Evolutionary conservation across 2,329 filamentous ascomycete genomes (phyloP).

Genomic region (Fusarium sp.): DNA sequence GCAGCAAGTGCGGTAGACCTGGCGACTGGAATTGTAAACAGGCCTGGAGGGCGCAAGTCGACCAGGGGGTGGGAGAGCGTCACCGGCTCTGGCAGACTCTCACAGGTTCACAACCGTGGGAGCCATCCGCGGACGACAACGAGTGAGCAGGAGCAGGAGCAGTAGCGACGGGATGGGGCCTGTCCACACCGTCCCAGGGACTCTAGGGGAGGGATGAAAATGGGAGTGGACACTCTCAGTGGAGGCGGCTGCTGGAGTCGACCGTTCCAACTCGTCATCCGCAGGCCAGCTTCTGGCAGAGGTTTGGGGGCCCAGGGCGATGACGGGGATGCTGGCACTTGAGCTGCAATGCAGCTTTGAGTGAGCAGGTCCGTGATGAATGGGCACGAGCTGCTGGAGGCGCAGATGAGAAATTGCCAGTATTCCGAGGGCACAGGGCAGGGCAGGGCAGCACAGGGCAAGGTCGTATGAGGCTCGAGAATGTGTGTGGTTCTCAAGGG

Average conservation of each 20-base stretch:
- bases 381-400: conserved; percentile 4
- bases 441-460: conserved; percentile 26
- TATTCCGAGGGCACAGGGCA: conserved; percentile 27
- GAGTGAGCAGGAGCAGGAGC: conserved; percentile 27
- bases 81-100: conserved; percentile 21
- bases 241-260: conserved; percentile 25
- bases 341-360: conserved; percentile 31
- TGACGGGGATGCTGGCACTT: conserved; percentile 36
- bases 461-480: conserved; percentile 29
- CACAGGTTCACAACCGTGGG: conserved; percentile 36
- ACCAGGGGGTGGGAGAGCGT: conserved; percentile 33
- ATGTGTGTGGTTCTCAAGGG: conserved; percentile 23
- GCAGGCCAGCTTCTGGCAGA: conserved; percentile 23
- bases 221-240: conserved; percentile 32
- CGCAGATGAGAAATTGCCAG: conserved; percentile 20
- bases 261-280: conserved; percentile 27
- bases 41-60: conserved; percentile 16
- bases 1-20: conserved; percentile 12
- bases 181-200: conserved; percentile 27
- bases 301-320: conserved; percentile 15
- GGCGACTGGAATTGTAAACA: conserved; percentile 22
- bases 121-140: conserved; percentile 32
- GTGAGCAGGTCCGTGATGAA: conserved; percentile 13
- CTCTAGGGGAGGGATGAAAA: conserved; percentile 34
- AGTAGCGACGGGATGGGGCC: conserved; percentile 28